Evolutionary conservation across 306 rosid genomes (phyloP), one percentile per base, ranked within the genome.

Genomic region (Cucurbita maxima): DNA sequence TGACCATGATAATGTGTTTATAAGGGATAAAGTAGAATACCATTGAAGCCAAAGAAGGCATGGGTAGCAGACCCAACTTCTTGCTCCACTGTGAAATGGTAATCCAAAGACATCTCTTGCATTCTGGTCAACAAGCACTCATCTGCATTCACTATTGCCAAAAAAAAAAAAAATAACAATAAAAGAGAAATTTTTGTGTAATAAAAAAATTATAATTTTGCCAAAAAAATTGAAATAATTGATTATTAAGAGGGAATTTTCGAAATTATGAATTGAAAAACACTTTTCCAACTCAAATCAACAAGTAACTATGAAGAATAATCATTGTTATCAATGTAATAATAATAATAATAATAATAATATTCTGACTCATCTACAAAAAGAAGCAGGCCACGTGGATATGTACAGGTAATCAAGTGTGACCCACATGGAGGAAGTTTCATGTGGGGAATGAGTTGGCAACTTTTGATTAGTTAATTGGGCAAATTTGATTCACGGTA

Each of bases 101-200:
- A 95, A 84, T 95, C 97, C 83, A 95, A 53, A 4, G 97, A 91
- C 99, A 95, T 95, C 87, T 95, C 99, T 84, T 95, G 99, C 99
- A 95, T 95, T 76, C 99, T 91, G 72, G 99, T 89, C 83, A 95
- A 74, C 61, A 95, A 44, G 83, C 99, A 95, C 64, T 95, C 99
- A 30, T 95, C 53, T 8, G 97, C 34, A 82, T 95, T 95, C 81
- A 95, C 99, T 95, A 88, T 66, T 41, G 72, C 79, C 63, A 59
- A 61, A 36, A 22, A 20, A 14, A 53, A 37, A 34, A 51, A 63
- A 38, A 64, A 69, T 22, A 22, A 22, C 1, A 22, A 22, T 22
- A 45, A 52, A 3, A 44, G 3, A 3, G 0, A 47, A 58, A 40
- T 38, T 10, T 11, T 30, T 2, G 34, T 36, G 19, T 6, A 30